Conservation (phyloP, 2,329 filamentous ascomycete species). For the Fusarium caatingaense region DNA sequence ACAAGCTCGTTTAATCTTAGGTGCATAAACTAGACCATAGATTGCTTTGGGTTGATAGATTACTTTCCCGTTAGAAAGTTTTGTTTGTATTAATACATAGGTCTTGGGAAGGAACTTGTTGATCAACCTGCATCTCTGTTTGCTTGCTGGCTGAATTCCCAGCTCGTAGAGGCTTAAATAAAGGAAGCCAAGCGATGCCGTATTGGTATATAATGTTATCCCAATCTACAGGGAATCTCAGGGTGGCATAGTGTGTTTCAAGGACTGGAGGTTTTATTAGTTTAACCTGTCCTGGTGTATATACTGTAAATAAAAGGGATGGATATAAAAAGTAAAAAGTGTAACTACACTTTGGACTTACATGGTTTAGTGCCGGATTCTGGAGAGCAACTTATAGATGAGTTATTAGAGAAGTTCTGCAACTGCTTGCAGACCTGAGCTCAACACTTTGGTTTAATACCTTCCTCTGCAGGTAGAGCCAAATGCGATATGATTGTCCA, state of each 20-base stretch:
- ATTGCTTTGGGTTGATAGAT: slow-evolving; percentile 49
- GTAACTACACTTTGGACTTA: slow-evolving; percentile 27
- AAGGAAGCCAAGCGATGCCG: no score
- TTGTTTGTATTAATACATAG: slow-evolving; percentile 51
- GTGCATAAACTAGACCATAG: slow-evolving; percentile 43
- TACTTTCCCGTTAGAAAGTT: slow-evolving; percentile 47
- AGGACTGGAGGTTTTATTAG: slow-evolving; percentile 31
- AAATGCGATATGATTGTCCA: slow-evolving; percentile 53
- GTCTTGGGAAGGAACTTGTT: slow-evolving; percentile 55
- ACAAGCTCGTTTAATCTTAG: slow-evolving; percentile 35
- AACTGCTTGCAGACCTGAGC: slow-evolving; percentile 43
- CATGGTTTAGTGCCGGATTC: slow-evolving; percentile 48
- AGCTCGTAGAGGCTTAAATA: slow-evolving; percentile 16
- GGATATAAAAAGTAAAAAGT: background rate
- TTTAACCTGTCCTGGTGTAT: background rate
- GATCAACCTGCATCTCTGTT: slow-evolving; percentile 40
- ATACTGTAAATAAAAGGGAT: background rate
- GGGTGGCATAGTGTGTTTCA: slow-evolving; percentile 43
- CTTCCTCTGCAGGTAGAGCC: slow-evolving; percentile 40
- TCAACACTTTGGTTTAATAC: slow-evolving; percentile 39
- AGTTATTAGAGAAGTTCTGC: slow-evolving; percentile 23
- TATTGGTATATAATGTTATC: slow-evolving; percentile 18
- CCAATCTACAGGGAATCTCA: slow-evolving; percentile 48
- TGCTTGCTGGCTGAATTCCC: slow-evolving; percentile 20
- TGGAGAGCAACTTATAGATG: slow-evolving; percentile 38